These are phyloP conservation scores for Noccaea bulbosa DNA, from an alignment of 345 rosid genomes.

Conservation along the genomic window DNA sequence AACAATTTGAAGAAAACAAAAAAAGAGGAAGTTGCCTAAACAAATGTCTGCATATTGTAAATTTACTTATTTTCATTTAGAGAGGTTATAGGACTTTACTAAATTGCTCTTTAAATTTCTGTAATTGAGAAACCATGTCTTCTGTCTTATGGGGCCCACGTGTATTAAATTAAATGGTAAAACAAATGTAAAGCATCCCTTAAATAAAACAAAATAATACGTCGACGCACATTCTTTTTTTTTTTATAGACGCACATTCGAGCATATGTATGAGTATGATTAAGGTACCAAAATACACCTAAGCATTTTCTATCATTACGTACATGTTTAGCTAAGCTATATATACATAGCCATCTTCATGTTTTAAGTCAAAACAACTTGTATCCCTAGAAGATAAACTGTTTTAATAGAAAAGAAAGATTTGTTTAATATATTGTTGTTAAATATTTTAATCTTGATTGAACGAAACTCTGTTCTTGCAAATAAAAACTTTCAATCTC, in stretches of 20 bases:
- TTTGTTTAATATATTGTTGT: neutral
- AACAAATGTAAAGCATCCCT: conserved; percentile 21
- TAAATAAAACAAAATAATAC: conserved; percentile 45
- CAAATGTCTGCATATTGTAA: neutral
- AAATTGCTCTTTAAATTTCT: conserved; percentile 9
- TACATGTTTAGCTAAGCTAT: conserved; percentile 23
- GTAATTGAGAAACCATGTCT: conserved; percentile 25
- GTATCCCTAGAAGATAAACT: neutral
- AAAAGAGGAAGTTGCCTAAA: conserved; percentile 14
- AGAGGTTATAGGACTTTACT: neutral
- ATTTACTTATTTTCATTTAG: neutral
- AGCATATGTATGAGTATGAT: conserved; percentile 48
- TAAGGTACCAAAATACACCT: conserved; percentile 45
- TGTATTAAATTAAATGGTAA: conserved; percentile 27
- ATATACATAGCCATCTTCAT: neutral
- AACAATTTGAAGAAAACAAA: neutral
- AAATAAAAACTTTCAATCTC: no score
- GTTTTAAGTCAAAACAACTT: neutral
- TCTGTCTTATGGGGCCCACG: conserved; percentile 39
- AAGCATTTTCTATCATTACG: conserved; percentile 40
- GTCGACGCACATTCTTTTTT: conserved; percentile 40
- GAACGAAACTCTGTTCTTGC: neutral
- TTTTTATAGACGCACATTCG: conserved; percentile 38
- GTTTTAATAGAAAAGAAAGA: neutral
- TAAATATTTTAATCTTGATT: neutral